phyloP scores from a whole-genome alignment of 768 basidiomycete species.

The Boletus coccyginus region DNA sequence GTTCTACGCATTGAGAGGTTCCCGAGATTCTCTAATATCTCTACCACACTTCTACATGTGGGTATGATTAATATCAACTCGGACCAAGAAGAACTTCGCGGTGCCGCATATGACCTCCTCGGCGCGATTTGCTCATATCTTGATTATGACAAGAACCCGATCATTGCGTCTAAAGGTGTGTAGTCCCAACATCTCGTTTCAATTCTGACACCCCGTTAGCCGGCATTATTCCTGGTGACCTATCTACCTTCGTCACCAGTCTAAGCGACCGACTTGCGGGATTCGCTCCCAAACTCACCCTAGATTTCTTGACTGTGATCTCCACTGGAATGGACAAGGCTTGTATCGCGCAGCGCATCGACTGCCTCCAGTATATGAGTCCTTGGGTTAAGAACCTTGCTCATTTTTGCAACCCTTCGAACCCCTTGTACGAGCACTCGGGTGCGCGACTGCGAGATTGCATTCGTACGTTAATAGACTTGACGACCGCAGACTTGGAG shows the following conservation, averaged over 20 bases:
- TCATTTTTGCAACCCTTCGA: slow-evolving; percentile 65
- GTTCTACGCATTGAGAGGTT: slow-evolving; percentile 57
- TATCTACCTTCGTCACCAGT: slow-evolving; percentile 55
- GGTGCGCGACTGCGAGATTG: slow-evolving; percentile 78
- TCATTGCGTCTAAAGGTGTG: slow-evolving; percentile 67
- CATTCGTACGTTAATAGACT: slow-evolving; percentile 72
- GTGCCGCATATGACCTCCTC: slow-evolving; percentile 77
- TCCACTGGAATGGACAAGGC: slow-evolving; percentile 57
- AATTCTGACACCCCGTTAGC: slow-evolving; percentile 37
- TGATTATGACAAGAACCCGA: slow-evolving; percentile 71
- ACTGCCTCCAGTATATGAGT: slow-evolving; percentile 76
- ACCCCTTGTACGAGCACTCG: slow-evolving; percentile 65
- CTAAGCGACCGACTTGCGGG: slow-evolving; percentile 71
- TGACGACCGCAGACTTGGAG: slow-evolving; percentile 70
- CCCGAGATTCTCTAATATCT: slow-evolving; percentile 78
- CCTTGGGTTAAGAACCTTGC: slow-evolving; percentile 88
- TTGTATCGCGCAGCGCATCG: slow-evolving; percentile 53
- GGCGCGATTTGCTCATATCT: slow-evolving; percentile 73
- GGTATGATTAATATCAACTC: slow-evolving; percentile 77
- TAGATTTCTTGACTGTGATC: slow-evolving; percentile 90
- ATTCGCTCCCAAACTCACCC: slow-evolving; percentile 76
- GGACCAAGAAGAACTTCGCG: slow-evolving; percentile 72
- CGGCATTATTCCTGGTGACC: slow-evolving; percentile 67
- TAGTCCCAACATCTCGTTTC: not conserved
- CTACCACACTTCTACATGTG: slow-evolving; percentile 83